Percentiles rank a stretch among this genome's conserved stretches.
Conservation (phyloP, 192 early-diverging fungal species). For the Backusella tarrabulga region DNA sequence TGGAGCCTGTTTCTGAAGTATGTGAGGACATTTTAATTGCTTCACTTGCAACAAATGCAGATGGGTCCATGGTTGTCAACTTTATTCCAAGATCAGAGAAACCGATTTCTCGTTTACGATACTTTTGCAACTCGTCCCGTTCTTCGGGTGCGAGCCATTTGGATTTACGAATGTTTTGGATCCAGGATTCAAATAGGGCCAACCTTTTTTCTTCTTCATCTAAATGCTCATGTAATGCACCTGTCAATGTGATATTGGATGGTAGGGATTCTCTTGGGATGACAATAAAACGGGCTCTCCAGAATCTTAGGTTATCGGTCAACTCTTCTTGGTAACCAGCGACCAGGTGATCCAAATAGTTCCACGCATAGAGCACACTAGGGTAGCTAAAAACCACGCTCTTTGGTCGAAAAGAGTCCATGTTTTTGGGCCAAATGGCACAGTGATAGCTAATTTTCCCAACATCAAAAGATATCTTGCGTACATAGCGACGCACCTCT, state of each 20-base stretch:
- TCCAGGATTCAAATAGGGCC: slow-evolving; percentile 80
- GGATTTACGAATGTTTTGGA: slow-evolving; percentile 76
- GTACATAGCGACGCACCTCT: slow-evolving; percentile 85
- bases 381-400: slow-evolving; percentile 76
- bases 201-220: slow-evolving; percentile 89
- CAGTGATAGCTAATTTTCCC: slow-evolving; percentile 68
- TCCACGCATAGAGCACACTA: slow-evolving; percentile 85
- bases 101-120: slow-evolving; percentile 38
- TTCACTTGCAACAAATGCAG: slow-evolving; percentile 36
- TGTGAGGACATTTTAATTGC: slow-evolving; percentile 16
- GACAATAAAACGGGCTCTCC: slow-evolving; percentile 87
- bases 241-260: slow-evolving; percentile 44
- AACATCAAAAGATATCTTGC: slow-evolving; percentile 59
- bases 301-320: slow-evolving; percentile 77
- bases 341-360: slow-evolving; percentile 89
- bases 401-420: slow-evolving; percentile 55
- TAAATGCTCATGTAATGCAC: slow-evolving; percentile 59
- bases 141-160: slow-evolving; percentile 49
- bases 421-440: slow-evolving; percentile 83
- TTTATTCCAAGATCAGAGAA: slow-evolving; percentile 27
- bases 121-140: slow-evolving; percentile 26
- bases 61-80: slow-evolving; percentile 41
- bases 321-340: slow-evolving; percentile 82
- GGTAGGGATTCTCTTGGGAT: slow-evolving; percentile 77
- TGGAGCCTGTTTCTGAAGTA: not conserved